Evolutionary conservation across 176 grass and related monocot genomes (phyloP), one percentile per base, ranked within the genome.

Genomic region (Aegilops bicornis): DNA sequence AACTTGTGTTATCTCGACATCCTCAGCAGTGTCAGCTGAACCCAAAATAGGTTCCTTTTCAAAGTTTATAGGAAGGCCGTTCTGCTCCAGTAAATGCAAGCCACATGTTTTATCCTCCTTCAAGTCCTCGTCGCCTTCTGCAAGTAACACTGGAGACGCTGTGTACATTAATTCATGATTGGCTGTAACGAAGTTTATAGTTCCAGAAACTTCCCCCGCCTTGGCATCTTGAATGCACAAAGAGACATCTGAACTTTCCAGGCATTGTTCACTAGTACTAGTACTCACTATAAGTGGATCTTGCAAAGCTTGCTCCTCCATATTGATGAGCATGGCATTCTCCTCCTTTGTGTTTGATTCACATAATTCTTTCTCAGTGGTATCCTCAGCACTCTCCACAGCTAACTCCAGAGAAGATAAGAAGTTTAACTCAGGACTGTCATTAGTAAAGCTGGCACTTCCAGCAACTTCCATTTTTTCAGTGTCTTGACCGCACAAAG

Each of bases 341-440:
- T 71, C 67, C 32, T 83, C 79, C 60, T 66, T 32, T 50, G 23
- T 27, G 2, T 73, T 33, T 13, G 58, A 6, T 35, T 36, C 48
- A 83, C 20, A 83, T 35, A n/a, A 39, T 83, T 83, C 47, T 42
- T 73, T 70, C 64, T 69, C 79, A 8, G 1, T n/a, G 62, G 15
- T 16, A 68, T 67, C 80, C 43, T 69, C 27, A 56, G 22, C 66
- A 25, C 80, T 22, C 20, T 80, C 62, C 78, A 80, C 37, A 17
- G 8, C 37, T 78, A 88, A 61, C 24, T 78, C 48, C 36, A 63
- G 35, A 78, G 71, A 77, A 31, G 69, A 75, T 67, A 76, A 83
- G 47, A 83, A 69, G 35, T 24, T 83, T 35, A 27, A 63, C 78
- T 66, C 61, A 23, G 24, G 60, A 54, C 16, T 76, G 15, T 3